Evolutionary conservation across 371 early-diverging fungal species (phyloP).

Genomic region (Mortierella sp.): DNA sequence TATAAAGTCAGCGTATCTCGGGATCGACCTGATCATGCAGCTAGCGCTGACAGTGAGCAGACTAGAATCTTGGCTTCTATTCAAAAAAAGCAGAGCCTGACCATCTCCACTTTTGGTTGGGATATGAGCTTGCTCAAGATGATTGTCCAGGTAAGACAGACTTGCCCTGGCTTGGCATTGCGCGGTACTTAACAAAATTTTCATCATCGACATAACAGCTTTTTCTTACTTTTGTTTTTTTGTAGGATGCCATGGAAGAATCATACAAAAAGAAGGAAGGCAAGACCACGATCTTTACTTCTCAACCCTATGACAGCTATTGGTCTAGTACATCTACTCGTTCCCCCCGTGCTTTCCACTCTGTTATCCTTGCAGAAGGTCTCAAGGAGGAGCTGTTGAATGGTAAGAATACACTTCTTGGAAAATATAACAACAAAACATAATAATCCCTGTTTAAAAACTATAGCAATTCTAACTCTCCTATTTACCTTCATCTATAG

Average conservation of each 20-base stretch:
- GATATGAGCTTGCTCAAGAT: constrained; percentile 42
- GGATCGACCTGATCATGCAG: constrained; percentile 47
- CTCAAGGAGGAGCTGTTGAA: constrained; percentile 51
- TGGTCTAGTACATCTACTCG: constrained; percentile 49
- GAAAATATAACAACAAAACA: background rate
- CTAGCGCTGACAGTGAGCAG: constrained; percentile 34
- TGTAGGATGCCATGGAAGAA: constrained; percentile 52
- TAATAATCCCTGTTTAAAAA: background rate
- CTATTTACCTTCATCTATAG: constrained; percentile 4
- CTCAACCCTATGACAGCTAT: constrained; percentile 52
- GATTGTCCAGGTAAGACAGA: constrained; percentile 31
- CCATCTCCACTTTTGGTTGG: constrained; percentile 55
- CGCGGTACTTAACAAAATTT: background rate
- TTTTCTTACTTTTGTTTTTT: background rate
- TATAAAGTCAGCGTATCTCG: constrained; percentile 50
- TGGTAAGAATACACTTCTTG: constrained; percentile 11
- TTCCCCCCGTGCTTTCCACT: constrained; percentile 54
- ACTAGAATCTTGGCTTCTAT: constrained; percentile 48
- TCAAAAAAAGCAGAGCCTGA: constrained; percentile 52
- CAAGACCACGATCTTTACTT: constrained; percentile 55
- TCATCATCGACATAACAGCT: background rate
- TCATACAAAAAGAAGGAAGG: constrained; percentile 56
- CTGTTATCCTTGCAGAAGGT: constrained; percentile 54
- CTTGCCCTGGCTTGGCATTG: no score
- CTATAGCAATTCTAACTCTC: background rate